Percentiles rank a stretch among this genome's conserved stretches.
These are phyloP conservation scores for Tolypocladium album DNA, from an alignment of 2,329 filamentous ascomycete species.

Conservation along the genomic window DNA sequence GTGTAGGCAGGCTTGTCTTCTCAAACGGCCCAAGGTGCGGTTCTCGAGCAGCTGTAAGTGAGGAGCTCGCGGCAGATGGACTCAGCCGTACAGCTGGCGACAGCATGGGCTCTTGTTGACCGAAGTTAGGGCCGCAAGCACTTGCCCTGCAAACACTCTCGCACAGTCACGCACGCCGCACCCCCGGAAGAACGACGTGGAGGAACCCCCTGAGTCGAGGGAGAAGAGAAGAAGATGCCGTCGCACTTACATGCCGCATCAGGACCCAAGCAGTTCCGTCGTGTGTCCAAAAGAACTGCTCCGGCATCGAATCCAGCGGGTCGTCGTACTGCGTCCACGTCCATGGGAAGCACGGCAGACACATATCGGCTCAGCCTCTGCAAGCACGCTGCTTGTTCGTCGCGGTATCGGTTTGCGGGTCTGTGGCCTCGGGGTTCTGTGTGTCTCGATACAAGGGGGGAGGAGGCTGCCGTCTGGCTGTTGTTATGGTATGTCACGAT, in stretches of 20 bases:
- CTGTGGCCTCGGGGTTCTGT: background rate
- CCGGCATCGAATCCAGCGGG: slow-evolving; percentile 22
- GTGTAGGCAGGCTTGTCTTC: too few species aligned
- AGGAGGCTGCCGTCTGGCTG: background rate
- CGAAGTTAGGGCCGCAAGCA: background rate
- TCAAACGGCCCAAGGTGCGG: background rate
- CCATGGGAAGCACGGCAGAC: slow-evolving; percentile 42
- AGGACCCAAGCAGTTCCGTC: slow-evolving; percentile 25
- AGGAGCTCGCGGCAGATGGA: background rate
- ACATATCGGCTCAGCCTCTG: slow-evolving; percentile 21
- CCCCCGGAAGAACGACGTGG: background rate
- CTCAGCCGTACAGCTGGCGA: background rate
- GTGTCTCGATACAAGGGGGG: background rate
- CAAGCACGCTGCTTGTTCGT: background rate
- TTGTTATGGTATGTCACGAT: background rate
- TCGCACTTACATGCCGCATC: slow-evolving; percentile 25
- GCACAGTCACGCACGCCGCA: background rate
- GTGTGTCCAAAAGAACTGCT: slow-evolving; percentile 31
- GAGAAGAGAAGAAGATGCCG: background rate
- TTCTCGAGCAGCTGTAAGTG: background rate
- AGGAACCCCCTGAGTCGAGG: background rate
- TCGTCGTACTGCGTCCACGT: slow-evolving; percentile 36
- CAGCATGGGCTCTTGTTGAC: background rate
- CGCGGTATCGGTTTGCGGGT: background rate
- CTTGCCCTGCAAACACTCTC: background rate